Conservation (phyloP, 768 basidiomycete species). For the Leucocoprinus birnbaumii region DNA sequence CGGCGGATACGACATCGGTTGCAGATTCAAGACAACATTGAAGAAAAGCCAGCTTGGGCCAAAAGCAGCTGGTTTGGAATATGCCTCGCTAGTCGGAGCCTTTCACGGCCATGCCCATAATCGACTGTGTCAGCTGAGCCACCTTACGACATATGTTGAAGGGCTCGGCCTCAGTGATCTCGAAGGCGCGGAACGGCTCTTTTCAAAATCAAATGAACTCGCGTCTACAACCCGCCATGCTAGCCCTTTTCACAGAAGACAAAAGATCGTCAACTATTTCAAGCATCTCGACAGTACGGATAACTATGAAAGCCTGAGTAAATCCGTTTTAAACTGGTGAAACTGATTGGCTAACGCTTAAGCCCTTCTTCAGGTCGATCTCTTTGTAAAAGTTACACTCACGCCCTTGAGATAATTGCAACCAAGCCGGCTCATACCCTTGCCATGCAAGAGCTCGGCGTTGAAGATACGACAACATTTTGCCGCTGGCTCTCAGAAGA, state of each 20-base stretch:
- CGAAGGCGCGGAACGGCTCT: slow-evolving; percentile 21
- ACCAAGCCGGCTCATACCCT: background rate
- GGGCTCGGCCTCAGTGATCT: slow-evolving; percentile 24
- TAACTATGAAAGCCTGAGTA: background rate
- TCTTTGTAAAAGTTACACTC: background rate
- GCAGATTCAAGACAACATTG: slow-evolving; percentile 22
- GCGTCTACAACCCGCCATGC: slow-evolving; percentile 15
- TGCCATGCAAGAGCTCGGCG: background rate
- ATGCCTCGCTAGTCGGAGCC: slow-evolving; percentile 16
- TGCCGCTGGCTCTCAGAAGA: slow-evolving; percentile 17
- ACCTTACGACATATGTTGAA: slow-evolving; percentile 19
- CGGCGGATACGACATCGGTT: slow-evolving; percentile 28
- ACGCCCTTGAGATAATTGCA: background rate
- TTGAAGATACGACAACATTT: background rate
- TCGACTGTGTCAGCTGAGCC: slow-evolving; percentile 20
- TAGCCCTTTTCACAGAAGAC: slow-evolving; percentile 6
- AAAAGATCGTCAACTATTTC: slow-evolving; percentile 5
- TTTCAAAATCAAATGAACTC: slow-evolving; percentile 21
- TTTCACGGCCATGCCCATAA: slow-evolving; percentile 30
- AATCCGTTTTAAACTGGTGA: no score
- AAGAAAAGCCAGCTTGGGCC: slow-evolving; percentile 17
- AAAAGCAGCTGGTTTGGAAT: background rate
- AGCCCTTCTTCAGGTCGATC: background rate
- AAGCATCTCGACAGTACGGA: slow-evolving; percentile 2
- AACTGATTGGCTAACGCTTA: no score